Percentiles rank a stretch among this genome's conserved stretches.
phyloP scores from a whole-genome alignment of 768 basidiomycete species.

The Podaxis mareebaensis region DNA sequence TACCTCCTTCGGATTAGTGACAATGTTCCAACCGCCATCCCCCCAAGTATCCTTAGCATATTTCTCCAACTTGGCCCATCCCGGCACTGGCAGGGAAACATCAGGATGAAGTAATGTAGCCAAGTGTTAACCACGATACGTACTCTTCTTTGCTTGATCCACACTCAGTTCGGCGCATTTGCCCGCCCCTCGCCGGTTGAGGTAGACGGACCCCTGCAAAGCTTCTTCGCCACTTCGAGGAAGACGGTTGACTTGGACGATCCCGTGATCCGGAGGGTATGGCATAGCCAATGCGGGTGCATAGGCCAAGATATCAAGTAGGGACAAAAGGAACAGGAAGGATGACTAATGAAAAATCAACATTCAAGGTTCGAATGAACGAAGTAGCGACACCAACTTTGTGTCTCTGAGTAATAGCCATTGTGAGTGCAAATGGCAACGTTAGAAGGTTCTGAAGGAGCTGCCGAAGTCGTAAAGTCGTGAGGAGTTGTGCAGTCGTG shows the following conservation, averaged over 20 bases:
- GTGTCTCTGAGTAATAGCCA: neutral
- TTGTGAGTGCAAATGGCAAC: neutral
- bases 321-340: neutral
- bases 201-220: neutral
- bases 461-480: neutral
- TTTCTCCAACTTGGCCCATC: constrained; percentile 17
- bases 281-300: neutral
- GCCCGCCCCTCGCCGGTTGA: neutral
- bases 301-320: neutral
- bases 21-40: constrained; percentile 15
- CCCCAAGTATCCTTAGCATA: constrained; percentile 20
- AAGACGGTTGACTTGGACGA: neutral
- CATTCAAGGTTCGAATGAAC: neutral
- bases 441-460: neutral
- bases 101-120: neutral
- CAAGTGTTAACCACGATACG: neutral
- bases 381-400: neutral
- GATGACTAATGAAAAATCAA: neutral
- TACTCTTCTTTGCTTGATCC: constrained; percentile 7
- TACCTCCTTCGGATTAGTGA: constrained; percentile 18
- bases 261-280: neutral
- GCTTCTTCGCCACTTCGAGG: neutral
- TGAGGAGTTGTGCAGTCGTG: neutral
- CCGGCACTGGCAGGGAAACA: constrained; percentile 10
- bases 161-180: neutral